Evolutionary conservation across 2,329 filamentous ascomycete species (phyloP), one percentile per base, ranked within the genome.

Genomic region (Penicillium vulpinum): DNA sequence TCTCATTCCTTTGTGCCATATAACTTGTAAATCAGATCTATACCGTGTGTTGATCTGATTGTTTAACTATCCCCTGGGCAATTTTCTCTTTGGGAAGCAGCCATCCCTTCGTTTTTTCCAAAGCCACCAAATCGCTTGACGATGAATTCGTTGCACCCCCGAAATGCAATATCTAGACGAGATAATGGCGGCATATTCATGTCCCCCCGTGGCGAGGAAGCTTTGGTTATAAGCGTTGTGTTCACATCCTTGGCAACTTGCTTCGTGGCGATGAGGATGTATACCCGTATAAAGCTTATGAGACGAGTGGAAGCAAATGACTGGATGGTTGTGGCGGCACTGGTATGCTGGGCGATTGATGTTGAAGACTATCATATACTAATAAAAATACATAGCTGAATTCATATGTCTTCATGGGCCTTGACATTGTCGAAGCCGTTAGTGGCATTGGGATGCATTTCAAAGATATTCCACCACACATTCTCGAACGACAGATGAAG

Each of bases 381-480:
- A 16, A 64, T 41, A 16, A 18, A 11, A 15, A 22, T 13, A 5
- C 7, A 33, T 33, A 74, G 72, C 26, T 67, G 7, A 67, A 73
- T 28, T 72, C 73, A 4, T 71, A 66, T 48, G 56, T 71, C 18
- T 74, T 73, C 54, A 72, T 75, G 70, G 67, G 56, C 1, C 62
- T 73, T n/a, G 70, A 69, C 41, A 67, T 74, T 16, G 63, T 70
- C 43, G 73, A 73, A 56, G 64, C 67, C 7, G 57, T 68, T 3
- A 72, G 69, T 48, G 73, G 73, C 4, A 73, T 75, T 66, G 73
- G 73, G 4, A 69, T 70, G 67, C 73, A 72, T 53, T 35, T 63
- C 1, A 62, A 64, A 29, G 63, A 73, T 15, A 72, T 75, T 29
- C 69, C 70, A 38, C 62, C 67, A 0, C 24, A 55, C 1, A 67